These are phyloP conservation scores for Chlamydomonas sphaeroides DNA, from an alignment of 139 green algal genomes.

Conservation along the genomic window DNA sequence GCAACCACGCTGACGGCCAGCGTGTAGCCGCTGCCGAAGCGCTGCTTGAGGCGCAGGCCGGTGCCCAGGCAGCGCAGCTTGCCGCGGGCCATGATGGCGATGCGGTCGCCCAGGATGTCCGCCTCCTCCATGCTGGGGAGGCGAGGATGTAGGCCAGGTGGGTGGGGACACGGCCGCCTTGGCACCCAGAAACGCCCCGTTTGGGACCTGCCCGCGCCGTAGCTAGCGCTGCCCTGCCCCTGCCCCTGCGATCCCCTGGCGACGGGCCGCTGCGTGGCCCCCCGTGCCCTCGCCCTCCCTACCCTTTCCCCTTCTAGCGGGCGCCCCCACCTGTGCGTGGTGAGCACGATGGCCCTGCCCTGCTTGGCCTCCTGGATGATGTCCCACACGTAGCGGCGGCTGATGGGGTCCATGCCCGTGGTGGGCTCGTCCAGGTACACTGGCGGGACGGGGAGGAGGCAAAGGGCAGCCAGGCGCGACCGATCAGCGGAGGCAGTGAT, in stretches of 20 bases:
- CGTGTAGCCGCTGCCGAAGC: constrained; percentile 87
- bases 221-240: too few relatives aligned
- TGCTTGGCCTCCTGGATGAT: constrained; percentile 75
- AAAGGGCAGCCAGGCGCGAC: too few relatives aligned
- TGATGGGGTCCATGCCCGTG: constrained; percentile 91
- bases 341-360: constrained; percentile 88
- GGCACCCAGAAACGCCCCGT: too few relatives aligned
- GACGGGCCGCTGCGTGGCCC: too few relatives aligned
- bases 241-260: too few relatives aligned
- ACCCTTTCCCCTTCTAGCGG: too few relatives aligned
- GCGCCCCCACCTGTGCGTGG: constrained; percentile 81
- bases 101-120: constrained; percentile 91
- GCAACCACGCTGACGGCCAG: constrained; percentile 42
- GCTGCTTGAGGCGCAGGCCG: constrained; percentile 90
- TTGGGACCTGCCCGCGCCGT: too few relatives aligned
- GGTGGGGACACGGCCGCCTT: too few relatives aligned
- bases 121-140: constrained; percentile 93
- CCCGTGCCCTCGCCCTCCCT: too few relatives aligned
- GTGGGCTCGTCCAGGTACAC: constrained; percentile 97
- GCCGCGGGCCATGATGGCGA: constrained; percentile 93
- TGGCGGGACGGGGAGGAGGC: too few relatives aligned
- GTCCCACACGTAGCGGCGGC: constrained; percentile 92
- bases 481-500: too few relatives aligned
- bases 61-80: constrained; percentile 84
- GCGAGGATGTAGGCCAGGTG: too few relatives aligned